Evolutionary conservation across 257 asterid species (phyloP).

Genomic region (Capsicum chinense): DNA sequence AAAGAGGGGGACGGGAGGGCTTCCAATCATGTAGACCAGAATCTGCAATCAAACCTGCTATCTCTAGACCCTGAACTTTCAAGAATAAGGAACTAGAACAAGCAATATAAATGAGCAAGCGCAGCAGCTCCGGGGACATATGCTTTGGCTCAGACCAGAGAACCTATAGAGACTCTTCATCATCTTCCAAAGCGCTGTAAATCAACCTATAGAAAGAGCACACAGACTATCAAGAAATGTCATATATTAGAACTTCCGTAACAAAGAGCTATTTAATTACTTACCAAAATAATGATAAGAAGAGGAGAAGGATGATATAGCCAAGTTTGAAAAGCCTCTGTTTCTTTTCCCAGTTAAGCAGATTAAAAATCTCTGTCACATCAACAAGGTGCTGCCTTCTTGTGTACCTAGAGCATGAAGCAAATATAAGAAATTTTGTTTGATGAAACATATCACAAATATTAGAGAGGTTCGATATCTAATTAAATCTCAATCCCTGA

Average conservation of each 20-base stretch:
- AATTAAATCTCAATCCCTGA: background rate
- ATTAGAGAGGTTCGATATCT: background rate
- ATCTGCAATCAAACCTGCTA: background rate
- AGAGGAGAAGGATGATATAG: constrained; percentile 66
- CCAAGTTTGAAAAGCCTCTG: constrained; percentile 87
- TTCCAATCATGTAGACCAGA: background rate
- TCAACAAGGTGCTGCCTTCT: constrained; percentile 74
- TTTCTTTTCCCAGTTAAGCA: constrained; percentile 85
- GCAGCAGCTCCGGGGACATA: background rate
- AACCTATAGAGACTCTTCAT: constrained; percentile 44
- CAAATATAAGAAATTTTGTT: constrained; percentile 6
- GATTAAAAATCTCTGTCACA: constrained; percentile 90
- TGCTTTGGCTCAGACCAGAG: background rate
- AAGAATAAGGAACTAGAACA: background rate
- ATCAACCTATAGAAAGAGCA: constrained; percentile 64
- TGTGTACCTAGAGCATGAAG: constrained; percentile 58
- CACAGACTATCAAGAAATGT: background rate
- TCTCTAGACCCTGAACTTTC: background rate
- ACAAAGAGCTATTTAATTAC: constrained; percentile 29
- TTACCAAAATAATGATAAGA: constrained; percentile 89
- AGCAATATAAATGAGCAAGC: constrained; percentile 22
- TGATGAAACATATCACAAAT: background rate
- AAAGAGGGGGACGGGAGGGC: background rate
- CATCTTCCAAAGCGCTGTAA: constrained; percentile 82
- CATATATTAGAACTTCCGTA: background rate